A percentile compares a stretch with the other conserved stretches of the same genome.
phyloP scores from a whole-genome alignment of 2,329 filamentous ascomycete species.

The Sclerotiophoma versabilis region DNA sequence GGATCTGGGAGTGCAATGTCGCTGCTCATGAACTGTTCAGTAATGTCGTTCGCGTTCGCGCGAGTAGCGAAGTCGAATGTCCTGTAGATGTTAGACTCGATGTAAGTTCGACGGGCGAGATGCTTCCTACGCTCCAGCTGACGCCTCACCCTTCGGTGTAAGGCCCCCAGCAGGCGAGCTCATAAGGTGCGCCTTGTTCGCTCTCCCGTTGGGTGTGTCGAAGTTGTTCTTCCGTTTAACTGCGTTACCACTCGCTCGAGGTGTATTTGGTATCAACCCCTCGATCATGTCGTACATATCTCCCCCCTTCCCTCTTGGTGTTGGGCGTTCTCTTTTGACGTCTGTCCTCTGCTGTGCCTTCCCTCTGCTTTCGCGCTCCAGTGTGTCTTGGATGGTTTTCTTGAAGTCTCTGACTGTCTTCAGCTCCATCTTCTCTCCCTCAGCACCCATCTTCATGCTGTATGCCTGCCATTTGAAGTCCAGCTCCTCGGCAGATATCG shows the following conservation, averaged over 20 bases:
- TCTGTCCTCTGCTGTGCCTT: constrained; percentile 67
- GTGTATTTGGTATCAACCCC: constrained; percentile 55
- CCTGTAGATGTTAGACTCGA: constrained; percentile 44
- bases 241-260: constrained; percentile 54
- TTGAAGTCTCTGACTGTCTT: constrained; percentile 80
- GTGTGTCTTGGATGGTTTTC: constrained; percentile 80
- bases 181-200: constrained; percentile 50
- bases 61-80: constrained; percentile 76
- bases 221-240: constrained; percentile 63
- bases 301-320: constrained; percentile 63
- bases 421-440: constrained; percentile 75
- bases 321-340: constrained; percentile 68
- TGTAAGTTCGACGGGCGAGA: neutral
- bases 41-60: constrained; percentile 77
- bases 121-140: constrained; percentile 49
- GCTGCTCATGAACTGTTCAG: constrained; percentile 79
- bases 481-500: constrained; percentile 81
- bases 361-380: constrained; percentile 78
- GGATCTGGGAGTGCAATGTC: constrained; percentile 72
- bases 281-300: constrained; percentile 82
- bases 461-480: constrained; percentile 99
- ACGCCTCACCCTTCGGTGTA: constrained; percentile 44
- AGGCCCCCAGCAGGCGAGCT: constrained; percentile 58
- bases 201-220: constrained; percentile 58
- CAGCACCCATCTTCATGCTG: constrained; percentile 89